Evolutionary conservation across 495 filamentous ascomycete species (phyloP), one percentile per base, ranked within the genome.

Genomic region (Parathielavia hyrcaniae): DNA sequence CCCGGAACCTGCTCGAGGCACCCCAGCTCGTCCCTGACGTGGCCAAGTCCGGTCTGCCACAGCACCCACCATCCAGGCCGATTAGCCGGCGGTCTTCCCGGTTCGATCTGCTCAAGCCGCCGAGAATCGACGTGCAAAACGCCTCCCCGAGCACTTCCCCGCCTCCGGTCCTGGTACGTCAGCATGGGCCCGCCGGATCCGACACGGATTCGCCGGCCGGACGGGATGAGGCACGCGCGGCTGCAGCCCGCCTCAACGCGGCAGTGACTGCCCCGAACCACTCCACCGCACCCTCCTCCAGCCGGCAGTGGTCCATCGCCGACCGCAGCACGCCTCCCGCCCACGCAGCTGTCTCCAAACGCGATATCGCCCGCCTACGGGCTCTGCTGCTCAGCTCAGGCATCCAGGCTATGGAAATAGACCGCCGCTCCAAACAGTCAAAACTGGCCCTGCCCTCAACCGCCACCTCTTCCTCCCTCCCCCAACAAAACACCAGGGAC

Each of bases 341-440:
- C 57, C 45, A 66, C 64, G 36, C 72, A 68, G 47, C 57, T 6
- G 61, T 82, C 45, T 79, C 78, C 9, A 83, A 81, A 59, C 79
- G 80, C 13, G 90, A 96, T 62, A 79, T 93, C 19, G 88, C 87
- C 50, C 83, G 89, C 41, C 79, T 87, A 3, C 77, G 81, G 53
- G 81, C 90, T 2, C 76, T 95, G 0, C 80, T 95, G 30, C 76
- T 96, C 35, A 88, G 85, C 57, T 86, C 89, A 0, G 91, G 90
- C 45, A 84, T 95, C 67, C 92, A 92, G 70, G 91, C 91, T 0
- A 81, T 83, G 59, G 88, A 90, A 64, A 87, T 96, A 56, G 75
- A 77, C 40, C 81, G 84, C 12, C 79, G 85, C 47, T 84, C 86
- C 17, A 73, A 84, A 40, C 77, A 76, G 34, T 66, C 61, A n/a